Evolutionary conservation across 192 early-diverging fungal species (phyloP).

Genomic region (Backusella circina): DNA sequence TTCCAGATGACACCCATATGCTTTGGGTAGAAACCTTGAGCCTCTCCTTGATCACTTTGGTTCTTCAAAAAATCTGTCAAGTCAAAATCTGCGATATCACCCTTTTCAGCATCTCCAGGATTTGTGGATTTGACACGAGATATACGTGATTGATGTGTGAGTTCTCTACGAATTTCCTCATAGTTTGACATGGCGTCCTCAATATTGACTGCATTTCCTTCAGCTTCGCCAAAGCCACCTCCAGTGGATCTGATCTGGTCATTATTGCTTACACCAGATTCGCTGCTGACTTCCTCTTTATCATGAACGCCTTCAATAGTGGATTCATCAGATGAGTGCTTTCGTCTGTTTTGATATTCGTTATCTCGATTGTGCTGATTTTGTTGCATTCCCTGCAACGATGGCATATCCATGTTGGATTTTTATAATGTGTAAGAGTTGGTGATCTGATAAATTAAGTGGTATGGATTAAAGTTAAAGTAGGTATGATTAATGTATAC

Average conservation of each 20-base stretch:
- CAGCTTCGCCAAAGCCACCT: constrained; percentile 29
- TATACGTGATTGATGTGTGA: constrained; percentile 22
- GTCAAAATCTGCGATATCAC: constrained; percentile 34
- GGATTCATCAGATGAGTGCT: background rate
- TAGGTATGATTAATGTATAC: background rate
- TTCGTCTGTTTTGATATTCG: background rate
- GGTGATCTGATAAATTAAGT: background rate
- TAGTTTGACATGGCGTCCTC: constrained; percentile 23
- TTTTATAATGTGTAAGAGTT: background rate
- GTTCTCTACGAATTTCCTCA: constrained; percentile 22
- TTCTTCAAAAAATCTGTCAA: constrained; percentile 34
- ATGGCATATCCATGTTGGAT: constrained; percentile 12
- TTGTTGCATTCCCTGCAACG: constrained; percentile 7
- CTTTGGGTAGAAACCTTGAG: constrained; percentile 41
- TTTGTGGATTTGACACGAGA: constrained; percentile 13
- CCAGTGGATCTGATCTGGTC: background rate
- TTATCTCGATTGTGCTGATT: background rate
- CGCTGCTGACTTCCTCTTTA: constrained; percentile 5
- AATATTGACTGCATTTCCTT: constrained; percentile 34
- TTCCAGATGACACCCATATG: constrained; percentile 45
- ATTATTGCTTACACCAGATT: background rate
- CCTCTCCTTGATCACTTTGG: constrained; percentile 18
- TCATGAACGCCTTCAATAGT: constrained; percentile 10
- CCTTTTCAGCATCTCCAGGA: constrained; percentile 26
- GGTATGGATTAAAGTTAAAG: background rate